phyloP scores from a whole-genome alignment of 2,329 filamentous ascomycete species.

The Pseudocercospora cruenta region DNA sequence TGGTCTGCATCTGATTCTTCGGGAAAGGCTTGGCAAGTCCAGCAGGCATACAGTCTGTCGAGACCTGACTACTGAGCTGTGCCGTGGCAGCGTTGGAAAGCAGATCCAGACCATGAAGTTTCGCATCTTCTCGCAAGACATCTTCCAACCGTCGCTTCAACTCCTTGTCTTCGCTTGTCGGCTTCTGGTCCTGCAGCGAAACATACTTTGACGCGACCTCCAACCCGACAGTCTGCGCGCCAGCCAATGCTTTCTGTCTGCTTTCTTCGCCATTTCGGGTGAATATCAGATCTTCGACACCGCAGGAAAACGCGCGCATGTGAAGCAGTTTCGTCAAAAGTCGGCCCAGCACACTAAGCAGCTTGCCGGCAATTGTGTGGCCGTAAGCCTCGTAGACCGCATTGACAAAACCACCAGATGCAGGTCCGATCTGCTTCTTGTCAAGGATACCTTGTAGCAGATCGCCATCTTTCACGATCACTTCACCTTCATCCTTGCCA shows the following conservation, averaged over 20 bases:
- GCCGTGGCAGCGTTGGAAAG: conserved; percentile 75
- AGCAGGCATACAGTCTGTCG: conserved; percentile 74
- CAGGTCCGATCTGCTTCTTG: conserved; percentile 91
- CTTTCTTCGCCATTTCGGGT: conserved; percentile 76
- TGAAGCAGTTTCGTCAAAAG: conserved; percentile 87
- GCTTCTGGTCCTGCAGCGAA: conserved; percentile 69
- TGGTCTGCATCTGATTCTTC: conserved; percentile 97
- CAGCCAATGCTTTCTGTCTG: conserved; percentile 69
- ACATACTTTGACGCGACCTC: conserved; percentile 87
- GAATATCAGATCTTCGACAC: conserved; percentile 91
- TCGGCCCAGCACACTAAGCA: conserved; percentile 86
- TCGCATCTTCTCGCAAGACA: conserved; percentile 85
- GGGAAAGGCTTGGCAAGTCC: conserved; percentile 91
- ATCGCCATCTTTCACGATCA: conserved; percentile 84
- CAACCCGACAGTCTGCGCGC: conserved; percentile 71
- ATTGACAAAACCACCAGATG: conserved; percentile 84
- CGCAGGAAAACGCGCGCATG: conserved; percentile 94
- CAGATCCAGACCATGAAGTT: conserved; percentile 87
- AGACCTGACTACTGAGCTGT: conserved; percentile 76
- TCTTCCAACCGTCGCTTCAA: conserved; percentile 81
- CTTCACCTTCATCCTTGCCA: conserved; percentile 66
- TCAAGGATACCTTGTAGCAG: conserved; percentile 90
- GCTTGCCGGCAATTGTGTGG: conserved; percentile 79
- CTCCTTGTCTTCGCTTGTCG: conserved; percentile 68
- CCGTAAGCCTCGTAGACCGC: conserved; percentile 93